Percentiles rank a stretch among this genome's conserved stretches.
Conservation (phyloP, 176 grass and related monocot species). For the Tillandsia leiboldiana region DNA sequence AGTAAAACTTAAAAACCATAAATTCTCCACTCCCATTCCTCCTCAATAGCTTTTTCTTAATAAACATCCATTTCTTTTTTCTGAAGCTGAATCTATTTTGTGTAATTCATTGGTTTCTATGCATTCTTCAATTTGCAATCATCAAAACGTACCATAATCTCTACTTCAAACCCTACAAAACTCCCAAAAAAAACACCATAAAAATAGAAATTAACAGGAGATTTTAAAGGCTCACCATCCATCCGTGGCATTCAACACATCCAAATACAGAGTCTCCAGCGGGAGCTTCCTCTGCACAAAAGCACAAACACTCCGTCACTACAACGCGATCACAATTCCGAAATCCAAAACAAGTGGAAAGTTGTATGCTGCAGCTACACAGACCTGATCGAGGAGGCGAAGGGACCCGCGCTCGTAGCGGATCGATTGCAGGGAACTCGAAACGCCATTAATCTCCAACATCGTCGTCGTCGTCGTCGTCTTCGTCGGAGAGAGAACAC, state of each 20-base stretch:
- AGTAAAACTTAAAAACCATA: no score
- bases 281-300: conserved; percentile 58
- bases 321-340: not conserved
- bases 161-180: no score
- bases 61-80: no score
- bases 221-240: conserved; percentile 55
- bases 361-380: not conserved
- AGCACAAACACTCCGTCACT: conserved; percentile 6
- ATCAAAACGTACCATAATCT: no score
- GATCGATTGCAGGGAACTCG: conserved; percentile 51
- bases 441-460: conserved; percentile 5
- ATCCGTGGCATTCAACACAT: conserved; percentile 45
- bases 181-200: no score
- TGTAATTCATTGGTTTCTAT: no score
- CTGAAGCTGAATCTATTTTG: no score
- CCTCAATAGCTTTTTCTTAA: no score
- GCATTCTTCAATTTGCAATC: no score
- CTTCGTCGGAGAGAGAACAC: no score
- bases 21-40: no score
- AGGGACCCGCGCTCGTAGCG: conserved; percentile 56
- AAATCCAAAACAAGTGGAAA: conserved; percentile 1
- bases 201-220: no score
- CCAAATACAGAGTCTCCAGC: conserved; percentile 51
- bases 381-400: conserved; percentile 86
- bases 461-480: not conserved